Conservation (phyloP, 306 rosid species). For the Vigna hirtella region DNA sequence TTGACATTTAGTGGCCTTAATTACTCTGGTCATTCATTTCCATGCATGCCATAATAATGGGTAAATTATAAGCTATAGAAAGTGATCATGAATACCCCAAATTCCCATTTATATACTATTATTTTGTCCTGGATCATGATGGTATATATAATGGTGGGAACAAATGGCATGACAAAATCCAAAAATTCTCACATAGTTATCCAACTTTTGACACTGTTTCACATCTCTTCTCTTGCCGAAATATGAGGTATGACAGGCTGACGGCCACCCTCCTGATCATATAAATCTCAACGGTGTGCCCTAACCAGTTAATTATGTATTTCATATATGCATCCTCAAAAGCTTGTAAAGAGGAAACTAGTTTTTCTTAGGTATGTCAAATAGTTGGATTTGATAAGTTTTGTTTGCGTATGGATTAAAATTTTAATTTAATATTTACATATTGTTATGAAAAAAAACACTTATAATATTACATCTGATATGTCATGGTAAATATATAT, state of each 20-base stretch:
- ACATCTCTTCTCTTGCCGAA: constrained; percentile 46
- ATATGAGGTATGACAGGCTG: constrained; percentile 34
- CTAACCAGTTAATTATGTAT: constrained; percentile 20
- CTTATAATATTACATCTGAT: too few relatives aligned
- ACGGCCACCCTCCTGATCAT: constrained; percentile 17
- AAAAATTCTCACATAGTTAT: constrained; percentile 42
- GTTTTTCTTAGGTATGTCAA: not conserved
- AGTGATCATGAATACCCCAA: constrained; percentile 53
- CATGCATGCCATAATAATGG: constrained; percentile 51
- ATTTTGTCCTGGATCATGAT: constrained; percentile 43
- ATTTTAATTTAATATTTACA: too few relatives aligned
- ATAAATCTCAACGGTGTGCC: constrained; percentile 40
- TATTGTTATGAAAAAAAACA: too few relatives aligned
- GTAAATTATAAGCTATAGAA: constrained; percentile 56
- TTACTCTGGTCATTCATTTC: constrained; percentile 42
- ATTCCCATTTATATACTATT: constrained; percentile 45
- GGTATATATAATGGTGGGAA: constrained; percentile 55
- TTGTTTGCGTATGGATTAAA: too few relatives aligned
- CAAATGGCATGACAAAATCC: constrained; percentile 55
- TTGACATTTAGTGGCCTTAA: constrained; percentile 33
- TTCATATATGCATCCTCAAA: constrained; percentile 1
- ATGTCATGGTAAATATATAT: too few relatives aligned
- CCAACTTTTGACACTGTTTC: constrained; percentile 47
- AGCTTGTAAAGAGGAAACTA: not conserved
- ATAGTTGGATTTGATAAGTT: not conserved